These are phyloP conservation scores for Melaleuca quinquenervia DNA, from an alignment of 345 rosid genomes.

Conservation along the genomic window DNA sequence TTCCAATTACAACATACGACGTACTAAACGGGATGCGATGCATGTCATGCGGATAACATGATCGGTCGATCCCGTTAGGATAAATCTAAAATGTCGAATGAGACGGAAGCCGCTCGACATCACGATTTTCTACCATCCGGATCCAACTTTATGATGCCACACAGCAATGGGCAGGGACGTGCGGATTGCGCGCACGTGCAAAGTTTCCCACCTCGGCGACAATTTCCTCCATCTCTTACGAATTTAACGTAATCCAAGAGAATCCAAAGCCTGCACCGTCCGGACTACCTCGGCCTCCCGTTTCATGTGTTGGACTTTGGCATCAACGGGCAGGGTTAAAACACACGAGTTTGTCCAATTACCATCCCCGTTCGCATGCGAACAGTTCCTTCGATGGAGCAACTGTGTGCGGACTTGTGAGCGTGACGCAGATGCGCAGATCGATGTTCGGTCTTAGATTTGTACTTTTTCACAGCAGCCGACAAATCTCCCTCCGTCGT, in stretches of 20 bases:
- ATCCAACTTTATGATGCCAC: neutral
- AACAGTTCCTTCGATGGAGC: neutral
- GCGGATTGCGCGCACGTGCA: neutral
- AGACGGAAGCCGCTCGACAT: neutral
- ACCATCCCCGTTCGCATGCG: neutral
- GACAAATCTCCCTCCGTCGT: neutral
- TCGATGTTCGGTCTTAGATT: neutral
- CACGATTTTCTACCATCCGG: neutral
- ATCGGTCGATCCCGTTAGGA: neutral
- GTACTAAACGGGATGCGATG: neutral
- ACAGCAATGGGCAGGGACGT: neutral
- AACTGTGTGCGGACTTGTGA: neutral
- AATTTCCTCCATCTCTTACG: neutral
- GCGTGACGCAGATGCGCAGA: neutral
- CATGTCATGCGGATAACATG: neutral
- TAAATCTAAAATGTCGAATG: neutral
- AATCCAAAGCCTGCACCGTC: constrained; percentile 19
- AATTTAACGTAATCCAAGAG: neutral
- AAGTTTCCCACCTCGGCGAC: neutral
- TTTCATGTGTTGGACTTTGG: neutral
- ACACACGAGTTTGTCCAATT: constrained; percentile 10
- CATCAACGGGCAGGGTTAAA: neutral
- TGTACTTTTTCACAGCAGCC: neutral
- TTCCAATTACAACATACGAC: neutral
- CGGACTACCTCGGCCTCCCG: neutral